Evolutionary conservation across 2,329 filamentous ascomycete species (phyloP).

Genomic region (Alternaria sp.): DNA sequence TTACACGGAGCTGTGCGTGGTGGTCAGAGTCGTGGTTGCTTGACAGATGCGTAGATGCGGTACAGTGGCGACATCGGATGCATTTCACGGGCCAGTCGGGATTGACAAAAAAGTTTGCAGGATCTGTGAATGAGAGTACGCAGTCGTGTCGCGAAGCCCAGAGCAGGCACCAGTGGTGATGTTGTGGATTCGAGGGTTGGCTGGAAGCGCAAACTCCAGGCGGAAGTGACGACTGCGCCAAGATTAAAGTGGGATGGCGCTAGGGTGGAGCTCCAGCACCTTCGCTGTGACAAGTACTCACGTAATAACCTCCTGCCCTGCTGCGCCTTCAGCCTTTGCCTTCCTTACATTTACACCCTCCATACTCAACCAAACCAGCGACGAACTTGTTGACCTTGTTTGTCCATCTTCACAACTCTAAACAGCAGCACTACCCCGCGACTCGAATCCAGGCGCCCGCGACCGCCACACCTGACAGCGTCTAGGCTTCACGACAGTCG

Average conservation of each 20-base stretch:
- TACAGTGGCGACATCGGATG: neutral
- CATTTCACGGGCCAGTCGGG: neutral
- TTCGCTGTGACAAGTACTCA: constrained; percentile 29
- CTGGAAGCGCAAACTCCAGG: constrained; percentile 2
- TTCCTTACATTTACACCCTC: constrained; percentile 8
- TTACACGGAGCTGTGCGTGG: neutral
- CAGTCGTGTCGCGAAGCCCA: neutral
- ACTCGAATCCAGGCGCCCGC: constrained; percentile 18
- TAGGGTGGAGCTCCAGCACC: constrained; percentile 34
- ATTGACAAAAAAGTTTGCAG: neutral
- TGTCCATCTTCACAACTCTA: constrained; percentile 2
- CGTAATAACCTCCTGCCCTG: constrained; percentile 21
- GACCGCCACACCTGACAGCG: constrained; percentile 34
- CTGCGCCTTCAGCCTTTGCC: constrained; percentile 18
- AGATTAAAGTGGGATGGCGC: constrained; percentile 22
- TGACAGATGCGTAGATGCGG: neutral
- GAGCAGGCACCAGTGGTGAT: neutral
- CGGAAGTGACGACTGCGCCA: constrained; percentile 19
- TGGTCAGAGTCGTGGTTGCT: neutral
- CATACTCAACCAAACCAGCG: constrained; percentile 2
- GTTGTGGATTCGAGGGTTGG: neutral
- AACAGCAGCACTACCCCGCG: constrained; percentile 24
- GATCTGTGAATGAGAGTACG: neutral
- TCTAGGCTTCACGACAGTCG: constrained; percentile 37
- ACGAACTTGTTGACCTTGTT: constrained; percentile 14